A percentile compares a stretch with the other conserved stretches of the same genome.
phyloP scores from a whole-genome alignment of 306 rosid genomes.

The Fragaria iinumae region DNA sequence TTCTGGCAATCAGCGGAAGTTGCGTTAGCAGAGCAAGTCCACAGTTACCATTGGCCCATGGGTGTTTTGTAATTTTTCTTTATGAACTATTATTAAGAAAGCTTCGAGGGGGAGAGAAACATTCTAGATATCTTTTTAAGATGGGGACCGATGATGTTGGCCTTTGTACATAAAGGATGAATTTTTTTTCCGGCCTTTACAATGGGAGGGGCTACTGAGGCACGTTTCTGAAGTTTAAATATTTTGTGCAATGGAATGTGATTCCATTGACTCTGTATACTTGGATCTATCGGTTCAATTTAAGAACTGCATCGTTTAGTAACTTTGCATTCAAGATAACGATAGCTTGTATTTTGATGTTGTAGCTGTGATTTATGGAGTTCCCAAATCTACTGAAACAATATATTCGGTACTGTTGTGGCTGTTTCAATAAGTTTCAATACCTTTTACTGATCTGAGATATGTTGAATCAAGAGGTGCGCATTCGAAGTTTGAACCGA shows the following conservation, averaged over 20 bases:
- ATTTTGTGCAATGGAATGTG: conserved; percentile 49
- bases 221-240: conserved; percentile 41
- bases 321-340: not conserved
- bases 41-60: conserved; percentile 24
- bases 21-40: conserved; percentile 37
- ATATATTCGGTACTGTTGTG: not conserved
- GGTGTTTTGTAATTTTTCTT: conserved; percentile 49
- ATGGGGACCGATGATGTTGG: conserved; percentile 63
- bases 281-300: conserved; percentile 40
- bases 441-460: not conserved
- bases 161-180: conserved; percentile 78
- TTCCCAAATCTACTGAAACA: not conserved
- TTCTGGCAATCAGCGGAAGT: conserved; percentile 23
- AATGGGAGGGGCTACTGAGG: conserved; percentile 46
- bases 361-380: not conserved
- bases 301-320: conserved; percentile 35
- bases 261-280: conserved; percentile 50
- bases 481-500: not conserved
- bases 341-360: not conserved
- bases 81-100: conserved; percentile 50
- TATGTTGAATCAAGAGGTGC: not conserved
- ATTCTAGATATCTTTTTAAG: conserved; percentile 36
- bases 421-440: not conserved
- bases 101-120: conserved; percentile 51
- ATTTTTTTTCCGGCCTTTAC: conserved; percentile 55